Conservation (phyloP, 2,329 filamentous ascomycete species). For the Neurospora sp. region DNA sequence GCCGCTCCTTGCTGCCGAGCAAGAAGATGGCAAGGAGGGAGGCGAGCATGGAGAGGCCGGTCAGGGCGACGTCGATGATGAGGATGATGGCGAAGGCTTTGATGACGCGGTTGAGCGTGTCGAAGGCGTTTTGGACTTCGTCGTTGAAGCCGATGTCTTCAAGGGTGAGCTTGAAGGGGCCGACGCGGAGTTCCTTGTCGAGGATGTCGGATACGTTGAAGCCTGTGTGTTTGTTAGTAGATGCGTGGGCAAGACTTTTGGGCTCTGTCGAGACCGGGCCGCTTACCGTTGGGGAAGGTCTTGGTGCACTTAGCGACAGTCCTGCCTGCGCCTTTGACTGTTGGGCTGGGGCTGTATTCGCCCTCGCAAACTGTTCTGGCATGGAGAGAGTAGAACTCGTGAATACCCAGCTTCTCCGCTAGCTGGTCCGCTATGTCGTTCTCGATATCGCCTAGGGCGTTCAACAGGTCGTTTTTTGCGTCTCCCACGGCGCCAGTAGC, state of each 20-base stretch:
- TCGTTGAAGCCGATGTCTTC: conserved; percentile 12
- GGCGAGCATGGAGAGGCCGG: conserved; percentile 9
- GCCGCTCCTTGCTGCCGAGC: background rate
- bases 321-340: background rate
- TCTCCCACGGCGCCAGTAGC: conserved; percentile 5
- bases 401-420: conserved; percentile 3
- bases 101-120: conserved; percentile 11
- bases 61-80: conserved; percentile 11
- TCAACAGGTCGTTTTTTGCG: conserved; percentile 2
- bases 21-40: conserved; percentile 9
- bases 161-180: conserved; percentile 12
- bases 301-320: conserved; percentile 6
- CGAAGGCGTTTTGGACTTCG: conserved; percentile 9
- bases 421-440: conserved; percentile 3
- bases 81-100: conserved; percentile 15
- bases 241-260: background rate
- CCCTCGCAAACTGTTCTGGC: conserved; percentile 14
- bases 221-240: background rate
- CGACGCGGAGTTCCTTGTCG: conserved; percentile 12
- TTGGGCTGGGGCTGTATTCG: conserved; percentile 9
- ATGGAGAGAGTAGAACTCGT: conserved; percentile 15
- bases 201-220: conserved; percentile 13
- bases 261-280: background rate
- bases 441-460: conserved; percentile 4
- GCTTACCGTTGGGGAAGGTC: conserved; percentile 3